Evolutionary conservation across 805 yeast species (phyloP), one percentile per base, ranked within the genome.

Genomic region (Monosporozyma yasuniensis): DNA sequence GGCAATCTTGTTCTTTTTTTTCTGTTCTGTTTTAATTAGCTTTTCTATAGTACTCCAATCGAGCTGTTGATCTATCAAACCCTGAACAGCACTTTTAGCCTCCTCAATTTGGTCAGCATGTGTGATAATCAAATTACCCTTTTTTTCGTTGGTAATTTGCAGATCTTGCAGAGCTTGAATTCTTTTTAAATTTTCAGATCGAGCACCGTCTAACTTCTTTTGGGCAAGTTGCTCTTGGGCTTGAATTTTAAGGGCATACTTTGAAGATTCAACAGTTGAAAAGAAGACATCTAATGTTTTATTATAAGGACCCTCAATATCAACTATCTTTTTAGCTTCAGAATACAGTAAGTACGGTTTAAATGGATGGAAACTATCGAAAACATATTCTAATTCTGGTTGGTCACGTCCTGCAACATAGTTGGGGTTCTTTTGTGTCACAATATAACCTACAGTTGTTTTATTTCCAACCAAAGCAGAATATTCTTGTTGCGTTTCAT

Each of bases 1-100:
- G 0, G 96, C 96, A 50, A 81, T 71, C 4, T 69, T 65, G 57
- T 83, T 86, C 1, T 83, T 82, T 56, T 82, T 77, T 1, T 71
- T 66, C 57, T 87, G 82, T 60, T 91, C 96, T 47, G 80, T 73
- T 45, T 75, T 69, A 47, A 91, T 81, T 50, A 84, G 67, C 54
- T 81, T 80, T 61, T 85, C 96, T 54, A 90, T 90, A 52, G 87
- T 84, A 42, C 78, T 77, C 99, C 99, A 91, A 63, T 91, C 97
- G 87, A 88, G 87, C 54, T 87, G 90, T 61, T 87, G 93, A 50
- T 83, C 81, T 4, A 89, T 54, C 49, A 88, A 68, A 1, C 72
- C 69, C 51, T 82, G 84, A 4, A 91, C 85, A 2, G 85, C 82
- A 7, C 62, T 65, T 52, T 78, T 83, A 45, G 93, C 88, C 16